These are phyloP conservation scores for Mucor ambiguus DNA, from an alignment of 371 early-diverging fungal species.

Conservation along the genomic window DNA sequence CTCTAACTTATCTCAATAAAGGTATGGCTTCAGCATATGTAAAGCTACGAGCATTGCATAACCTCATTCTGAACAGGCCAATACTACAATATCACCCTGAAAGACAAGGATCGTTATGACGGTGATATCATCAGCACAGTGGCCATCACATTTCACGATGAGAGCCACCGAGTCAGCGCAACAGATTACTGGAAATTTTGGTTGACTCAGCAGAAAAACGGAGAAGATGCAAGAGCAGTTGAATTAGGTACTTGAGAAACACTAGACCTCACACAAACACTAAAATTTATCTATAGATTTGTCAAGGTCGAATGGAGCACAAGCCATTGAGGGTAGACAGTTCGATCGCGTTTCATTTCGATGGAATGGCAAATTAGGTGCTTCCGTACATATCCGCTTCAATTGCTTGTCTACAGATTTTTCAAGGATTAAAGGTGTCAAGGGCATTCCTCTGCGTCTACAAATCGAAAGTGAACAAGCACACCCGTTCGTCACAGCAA, in stretches of 20 bases:
- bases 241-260: slow-evolving; percentile 39
- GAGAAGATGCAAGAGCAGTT: slow-evolving; percentile 54
- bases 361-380: slow-evolving; percentile 52
- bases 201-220: slow-evolving; percentile 67
- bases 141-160: slow-evolving; percentile 74
- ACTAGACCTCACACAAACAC: background rate
- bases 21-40: slow-evolving; percentile 6
- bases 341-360: slow-evolving; percentile 55
- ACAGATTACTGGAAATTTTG: slow-evolving; percentile 79
- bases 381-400: slow-evolving; percentile 50
- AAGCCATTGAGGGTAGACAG: slow-evolving; percentile 28
- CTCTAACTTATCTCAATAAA: slow-evolving; percentile 35
- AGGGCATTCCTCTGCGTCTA: slow-evolving; percentile 57
- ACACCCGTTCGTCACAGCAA: background rate
- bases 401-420: slow-evolving; percentile 63
- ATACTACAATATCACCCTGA: slow-evolving; percentile 50
- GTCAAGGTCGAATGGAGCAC: slow-evolving; percentile 25
- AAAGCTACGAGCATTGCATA: background rate
- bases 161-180: slow-evolving; percentile 65
- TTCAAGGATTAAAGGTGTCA: slow-evolving; percentile 59
- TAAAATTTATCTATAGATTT: slow-evolving; percentile 16
- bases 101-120: slow-evolving; percentile 47
- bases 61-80: slow-evolving; percentile 40
- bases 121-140: slow-evolving; percentile 60
- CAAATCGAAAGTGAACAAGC: slow-evolving; percentile 41